Evolutionary conservation across 345 rosid species (phyloP).

Genomic region (Citrus mangshanensis): DNA sequence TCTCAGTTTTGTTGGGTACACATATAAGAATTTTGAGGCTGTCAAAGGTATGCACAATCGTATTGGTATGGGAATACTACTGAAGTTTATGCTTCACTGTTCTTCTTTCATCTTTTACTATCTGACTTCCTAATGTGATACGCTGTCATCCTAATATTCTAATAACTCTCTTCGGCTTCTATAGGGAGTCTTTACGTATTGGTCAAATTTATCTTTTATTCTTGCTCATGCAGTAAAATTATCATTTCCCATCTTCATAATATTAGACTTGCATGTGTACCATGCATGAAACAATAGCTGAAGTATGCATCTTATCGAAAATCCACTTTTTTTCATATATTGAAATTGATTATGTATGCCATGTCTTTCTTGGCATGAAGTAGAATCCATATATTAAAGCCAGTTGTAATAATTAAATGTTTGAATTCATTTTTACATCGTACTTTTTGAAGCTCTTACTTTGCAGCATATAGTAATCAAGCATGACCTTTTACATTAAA

Average conservation of each 20-base stretch:
- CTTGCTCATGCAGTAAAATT: not conserved
- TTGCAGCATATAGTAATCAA: not conserved
- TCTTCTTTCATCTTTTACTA: not conserved
- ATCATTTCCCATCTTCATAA: not conserved
- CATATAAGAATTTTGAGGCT: constrained; percentile 85
- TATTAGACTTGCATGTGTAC: not conserved
- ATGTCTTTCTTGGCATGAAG: not conserved
- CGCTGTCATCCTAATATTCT: not conserved
- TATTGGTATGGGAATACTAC: constrained; percentile 37
- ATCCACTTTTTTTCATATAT: not conserved
- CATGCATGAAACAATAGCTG: not conserved
- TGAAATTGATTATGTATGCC: not conserved
- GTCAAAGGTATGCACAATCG: constrained; percentile 54
- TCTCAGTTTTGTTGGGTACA: constrained; percentile 86
- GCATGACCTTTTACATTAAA: not conserved
- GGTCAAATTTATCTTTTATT: not conserved
- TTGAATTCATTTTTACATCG: not conserved
- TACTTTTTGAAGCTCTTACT: not conserved
- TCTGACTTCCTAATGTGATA: constrained; percentile 2
- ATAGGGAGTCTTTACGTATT: not conserved
- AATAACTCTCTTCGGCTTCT: not conserved
- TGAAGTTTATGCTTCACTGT: constrained; percentile 1
- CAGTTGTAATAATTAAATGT: not conserved
- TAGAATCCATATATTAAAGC: not conserved
- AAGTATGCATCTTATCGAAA: not conserved